Evolutionary conservation across 768 basidiomycete species (phyloP).

Genomic region (Podaxis carcinomalis): DNA sequence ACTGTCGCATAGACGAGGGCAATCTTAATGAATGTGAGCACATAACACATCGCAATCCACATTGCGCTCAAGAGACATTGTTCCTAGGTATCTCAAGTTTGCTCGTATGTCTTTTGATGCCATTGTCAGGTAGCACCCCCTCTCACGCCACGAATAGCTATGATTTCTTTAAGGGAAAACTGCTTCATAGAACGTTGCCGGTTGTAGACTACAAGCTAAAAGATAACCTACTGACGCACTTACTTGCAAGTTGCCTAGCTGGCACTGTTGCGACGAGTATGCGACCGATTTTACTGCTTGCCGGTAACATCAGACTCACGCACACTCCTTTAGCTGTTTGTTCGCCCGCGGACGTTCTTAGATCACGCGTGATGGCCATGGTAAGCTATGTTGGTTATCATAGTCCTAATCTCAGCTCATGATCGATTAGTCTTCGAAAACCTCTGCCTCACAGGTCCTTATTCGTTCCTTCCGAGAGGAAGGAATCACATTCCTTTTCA

Average conservation of each 20-base stretch:
- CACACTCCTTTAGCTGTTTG: conserved; percentile 52
- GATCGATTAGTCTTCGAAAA: conserved; percentile 42
- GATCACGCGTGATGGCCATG: conserved; percentile 74
- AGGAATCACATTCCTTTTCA: conserved; percentile 76
- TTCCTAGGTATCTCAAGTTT: conserved; percentile 70
- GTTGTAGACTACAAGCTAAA: conserved; percentile 54
- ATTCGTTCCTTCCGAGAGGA: conserved; percentile 62
- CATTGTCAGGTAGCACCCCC: neutral
- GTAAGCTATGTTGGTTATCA: conserved; percentile 33
- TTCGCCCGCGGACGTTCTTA: conserved; percentile 73
- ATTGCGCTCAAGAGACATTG: neutral
- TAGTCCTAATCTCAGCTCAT: conserved; percentile 6
- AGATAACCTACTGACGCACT: conserved; percentile 66
- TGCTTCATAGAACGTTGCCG: conserved; percentile 51
- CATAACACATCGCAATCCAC: conserved; percentile 11
- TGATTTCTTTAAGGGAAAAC: conserved; percentile 65
- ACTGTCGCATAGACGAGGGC: conserved; percentile 37
- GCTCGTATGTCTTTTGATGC: conserved; percentile 56
- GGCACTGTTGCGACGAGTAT: conserved; percentile 77
- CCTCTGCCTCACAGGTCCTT: conserved; percentile 48
- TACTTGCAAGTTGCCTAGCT: conserved; percentile 61
- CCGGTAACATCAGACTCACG: conserved; percentile 10
- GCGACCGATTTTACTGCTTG: conserved; percentile 18
- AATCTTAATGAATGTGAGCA: conserved; percentile 69
- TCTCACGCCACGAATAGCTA: conserved; percentile 42